phyloP scores from a whole-genome alignment of 139 green algal genomes.

The Picocystis salinarum region DNA sequence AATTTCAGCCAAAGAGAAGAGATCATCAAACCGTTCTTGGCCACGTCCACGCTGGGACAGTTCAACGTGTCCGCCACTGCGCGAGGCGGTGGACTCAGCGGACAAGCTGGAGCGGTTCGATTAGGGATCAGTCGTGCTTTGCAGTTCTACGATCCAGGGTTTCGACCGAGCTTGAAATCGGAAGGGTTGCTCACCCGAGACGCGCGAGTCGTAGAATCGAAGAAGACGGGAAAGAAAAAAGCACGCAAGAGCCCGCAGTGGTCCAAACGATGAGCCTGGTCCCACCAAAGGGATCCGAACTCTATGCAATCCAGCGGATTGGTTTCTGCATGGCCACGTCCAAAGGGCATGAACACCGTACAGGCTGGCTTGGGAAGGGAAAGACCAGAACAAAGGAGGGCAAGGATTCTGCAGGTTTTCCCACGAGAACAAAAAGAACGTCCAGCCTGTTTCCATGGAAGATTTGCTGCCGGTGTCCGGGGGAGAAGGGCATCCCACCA shows the following conservation, averaged over 20 bases:
- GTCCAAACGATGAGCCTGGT: constrained; percentile 75
- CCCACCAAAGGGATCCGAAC: no score
- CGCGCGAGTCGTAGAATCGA: constrained; percentile 71
- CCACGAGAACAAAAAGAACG: no score
- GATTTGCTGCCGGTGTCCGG: no score
- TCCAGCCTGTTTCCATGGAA: no score
- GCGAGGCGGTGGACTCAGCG: constrained; percentile 25
- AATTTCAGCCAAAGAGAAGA: constrained; percentile 29
- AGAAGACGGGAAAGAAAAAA: constrained; percentile 76
- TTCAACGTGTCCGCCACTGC: constrained; percentile 51
- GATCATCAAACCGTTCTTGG: constrained; percentile 59
- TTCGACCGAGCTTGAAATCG: constrained; percentile 28
- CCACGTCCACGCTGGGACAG: constrained; percentile 25
- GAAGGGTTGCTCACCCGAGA: constrained; percentile 53
- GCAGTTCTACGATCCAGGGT: constrained; percentile 40
- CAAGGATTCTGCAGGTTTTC: no score
- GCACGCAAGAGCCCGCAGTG: constrained; percentile 67
- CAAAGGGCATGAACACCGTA: no score
- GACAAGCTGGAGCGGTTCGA: constrained; percentile 45
- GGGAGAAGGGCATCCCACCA: no score
- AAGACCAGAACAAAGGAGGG: no score
- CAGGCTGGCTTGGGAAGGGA: no score
- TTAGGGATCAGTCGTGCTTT: constrained; percentile 63
- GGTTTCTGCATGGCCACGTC: no score
- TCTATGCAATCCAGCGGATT: no score